phyloP scores from a whole-genome alignment of 441 rosid species.

The California macrophylla region DNA sequence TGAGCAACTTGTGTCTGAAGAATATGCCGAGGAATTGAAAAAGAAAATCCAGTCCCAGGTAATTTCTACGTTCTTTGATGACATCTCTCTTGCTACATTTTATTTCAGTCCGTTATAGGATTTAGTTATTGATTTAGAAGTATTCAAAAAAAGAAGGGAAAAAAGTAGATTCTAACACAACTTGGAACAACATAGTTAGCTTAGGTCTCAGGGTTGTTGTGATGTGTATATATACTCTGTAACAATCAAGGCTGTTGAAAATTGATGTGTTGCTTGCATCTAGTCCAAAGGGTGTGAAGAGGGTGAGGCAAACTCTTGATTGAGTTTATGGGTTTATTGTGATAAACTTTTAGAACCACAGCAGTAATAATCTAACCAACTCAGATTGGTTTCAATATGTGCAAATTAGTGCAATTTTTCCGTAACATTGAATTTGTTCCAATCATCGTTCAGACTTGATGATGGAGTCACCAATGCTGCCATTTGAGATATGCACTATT shows the following conservation, averaged over 20 bases:
- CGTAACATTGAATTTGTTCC: no score
- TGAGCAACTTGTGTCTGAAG: conserved; percentile 36
- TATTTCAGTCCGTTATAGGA: background rate
- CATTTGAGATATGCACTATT: background rate
- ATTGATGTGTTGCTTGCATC: no score
- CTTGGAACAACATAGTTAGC: background rate
- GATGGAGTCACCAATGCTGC: background rate
- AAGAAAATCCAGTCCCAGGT: conserved; percentile 80
- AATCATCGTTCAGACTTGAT: background rate
- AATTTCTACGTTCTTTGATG: conserved; percentile 11
- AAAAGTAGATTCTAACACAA: background rate
- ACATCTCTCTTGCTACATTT: background rate
- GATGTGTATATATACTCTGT: background rate
- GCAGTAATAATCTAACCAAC: no score
- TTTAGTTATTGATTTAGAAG: background rate
- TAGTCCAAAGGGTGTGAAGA: background rate
- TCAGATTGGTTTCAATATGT: no score
- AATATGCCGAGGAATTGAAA: conserved; percentile 52
- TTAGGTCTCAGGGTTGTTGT: background rate
- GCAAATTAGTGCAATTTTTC: no score
- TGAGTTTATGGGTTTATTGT: no score
- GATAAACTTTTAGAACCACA: no score
- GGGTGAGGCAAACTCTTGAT: no score
- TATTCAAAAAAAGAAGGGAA: background rate
- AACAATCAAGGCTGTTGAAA: background rate